Evolutionary conservation across 345 rosid genomes (phyloP), one percentile per base, ranked within the genome.

Genomic region (Chamaenerion angustifolium): DNA sequence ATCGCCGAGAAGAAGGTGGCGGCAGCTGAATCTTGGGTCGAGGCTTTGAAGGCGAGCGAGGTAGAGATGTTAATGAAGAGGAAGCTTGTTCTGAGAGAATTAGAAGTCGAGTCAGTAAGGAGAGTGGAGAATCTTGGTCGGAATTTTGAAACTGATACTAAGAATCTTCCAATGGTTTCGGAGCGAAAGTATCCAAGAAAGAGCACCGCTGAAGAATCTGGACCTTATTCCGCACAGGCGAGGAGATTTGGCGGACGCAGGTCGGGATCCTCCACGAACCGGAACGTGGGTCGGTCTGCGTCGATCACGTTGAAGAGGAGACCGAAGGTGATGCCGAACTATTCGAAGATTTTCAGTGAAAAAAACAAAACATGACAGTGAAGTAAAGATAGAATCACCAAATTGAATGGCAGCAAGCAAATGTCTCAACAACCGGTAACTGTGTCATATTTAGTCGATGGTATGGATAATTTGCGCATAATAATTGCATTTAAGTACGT

Each of bases 21-120:
- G 16, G 96, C 98, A 2, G 89, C 96, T 45, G 76, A 75, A 76
- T 93, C 98, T 5, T 92, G 98, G 95, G 73, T 84, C 0, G 83
- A 82, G 65, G 95, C 96, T 58, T 49, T 87, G 12, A 78, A 75
- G 65, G 77, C 85, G 0, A 80, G 82, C 62, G 95, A 89, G 67
- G 78, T 60, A 56, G 95, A 80, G 63, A 76, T 73, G 48, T 4
- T 64, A 64, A 76, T 82, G 71, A 80, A 72, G 68, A 78, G 64
- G 0, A 92, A 82, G 55, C 63, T 73, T 12, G 69, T 68, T 35
- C 73, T 66, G 4, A 66, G 73, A 70, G 68, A 71, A 41, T 66
- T 69, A 10, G 64, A 69, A 18, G 79, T 67, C 42, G 76, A 66
- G 55, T 60, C 71, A 60, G 43, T 71, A 88, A 76, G 62, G 90